Evolutionary conservation across 129 eudicot species (phyloP), one percentile per base, ranked within the genome.

Genomic region (Helichrysum umbraculigerum): DNA sequence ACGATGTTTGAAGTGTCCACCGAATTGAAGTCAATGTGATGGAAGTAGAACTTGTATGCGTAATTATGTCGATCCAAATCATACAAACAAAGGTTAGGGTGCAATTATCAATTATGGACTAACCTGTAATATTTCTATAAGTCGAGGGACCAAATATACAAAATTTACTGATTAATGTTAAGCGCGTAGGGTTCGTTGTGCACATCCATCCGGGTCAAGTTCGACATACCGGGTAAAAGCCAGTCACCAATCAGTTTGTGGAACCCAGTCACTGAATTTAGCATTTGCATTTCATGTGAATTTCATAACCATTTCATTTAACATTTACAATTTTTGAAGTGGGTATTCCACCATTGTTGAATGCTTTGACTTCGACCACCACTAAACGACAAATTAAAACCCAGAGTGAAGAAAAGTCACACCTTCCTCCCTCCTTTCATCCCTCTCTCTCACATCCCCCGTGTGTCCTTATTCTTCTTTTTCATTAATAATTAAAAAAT

Each of bases 341-440:
- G 81, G 85, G 83, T 79, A 82, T 77, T 76, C 75, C 86, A 82
- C 86, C 84, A 83, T 78, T 74, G 63, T 85, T 80, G 81, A 81
- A 81, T 82, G 68, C 42, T 81, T 86, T 88, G 93, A 88, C 97
- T 79, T 72, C 56, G 85, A 77, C 88, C 71, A 16, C 35, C 21
- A 77, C 41, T 63, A 64, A 39, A 69, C 73, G 72, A 54, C 63
- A 80, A 84, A 68, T 47, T 71, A 74, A 65, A 77, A 79, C 69
- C 47, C 20, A 76, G 62, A 42, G 12, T 70, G 87, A 81, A 90
- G 89, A 92, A 77, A 87, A 84, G 80, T 90, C 91, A 65, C 91
- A 88, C 93, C 81, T 92, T 92, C 98, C 90, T 81, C 51, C 88
- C 74, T n/a, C 74, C 86, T 87, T 47, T 14, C 54, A 11, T 4